Percentiles rank a stretch among this genome's conserved stretches.
Conservation (phyloP, 2,329 filamentous ascomycete genomes). For the Aspergillus novofumigatus region DNA sequence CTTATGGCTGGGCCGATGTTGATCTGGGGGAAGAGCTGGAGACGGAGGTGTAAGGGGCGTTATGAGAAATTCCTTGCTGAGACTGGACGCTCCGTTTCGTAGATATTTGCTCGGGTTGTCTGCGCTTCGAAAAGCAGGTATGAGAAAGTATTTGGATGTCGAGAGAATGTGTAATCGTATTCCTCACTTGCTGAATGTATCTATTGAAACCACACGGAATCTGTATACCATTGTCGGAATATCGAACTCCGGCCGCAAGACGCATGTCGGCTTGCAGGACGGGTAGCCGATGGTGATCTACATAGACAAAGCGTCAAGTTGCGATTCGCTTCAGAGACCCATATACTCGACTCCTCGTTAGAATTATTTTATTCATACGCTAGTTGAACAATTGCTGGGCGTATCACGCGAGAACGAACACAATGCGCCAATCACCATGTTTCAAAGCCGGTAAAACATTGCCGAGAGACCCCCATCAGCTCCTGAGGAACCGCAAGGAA, state of each 20-base stretch:
- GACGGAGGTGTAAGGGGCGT: slow-evolving; percentile 20
- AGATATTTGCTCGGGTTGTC: not conserved
- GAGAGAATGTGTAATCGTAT: not conserved
- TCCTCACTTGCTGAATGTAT: not conserved
- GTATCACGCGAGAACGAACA: not conserved
- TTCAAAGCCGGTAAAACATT: not conserved
- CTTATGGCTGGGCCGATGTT: slow-evolving; percentile 26
- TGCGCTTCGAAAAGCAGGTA: not conserved
- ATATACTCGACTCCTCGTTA: not conserved
- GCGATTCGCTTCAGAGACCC: not conserved
- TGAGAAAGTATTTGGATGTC: too few relatives aligned
- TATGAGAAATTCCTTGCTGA: slow-evolving; percentile 26
- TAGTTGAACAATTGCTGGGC: not conserved
- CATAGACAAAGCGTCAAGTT: not conserved
- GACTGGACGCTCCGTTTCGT: slow-evolving; percentile 3
- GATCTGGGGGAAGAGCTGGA: slow-evolving; percentile 33
- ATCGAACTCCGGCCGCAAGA: not conserved
- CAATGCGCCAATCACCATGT: not conserved
- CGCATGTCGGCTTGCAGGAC: too few relatives aligned
- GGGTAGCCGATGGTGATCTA: not conserved
- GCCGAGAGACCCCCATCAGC: not conserved
- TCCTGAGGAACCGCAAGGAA: not conserved
- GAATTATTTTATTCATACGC: not conserved
- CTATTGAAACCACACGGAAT: not conserved
- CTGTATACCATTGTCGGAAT: not conserved